A percentile compares a stretch with the other conserved stretches of the same genome.
Conservation (phyloP, 2,329 filamentous ascomycete genomes). For the Ilyonectria sp. region DNA sequence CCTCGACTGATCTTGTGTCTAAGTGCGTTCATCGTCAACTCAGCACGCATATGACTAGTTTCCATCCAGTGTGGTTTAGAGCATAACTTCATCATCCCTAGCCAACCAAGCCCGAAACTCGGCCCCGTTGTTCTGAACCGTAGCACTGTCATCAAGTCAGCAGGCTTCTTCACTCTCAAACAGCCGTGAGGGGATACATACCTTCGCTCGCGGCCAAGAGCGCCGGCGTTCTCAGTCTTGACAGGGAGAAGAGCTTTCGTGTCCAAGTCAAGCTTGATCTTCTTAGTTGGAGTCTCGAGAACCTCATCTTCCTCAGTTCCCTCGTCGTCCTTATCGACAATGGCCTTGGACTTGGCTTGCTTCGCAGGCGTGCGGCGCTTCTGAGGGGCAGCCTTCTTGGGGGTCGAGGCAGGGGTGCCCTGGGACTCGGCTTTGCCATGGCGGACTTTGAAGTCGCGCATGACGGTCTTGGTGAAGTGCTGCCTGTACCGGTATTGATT, state of each 20-base stretch:
- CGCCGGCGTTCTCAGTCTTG: slow-evolving; percentile 38
- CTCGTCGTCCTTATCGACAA: slow-evolving; percentile 33
- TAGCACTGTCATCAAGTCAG: slow-evolving; percentile 35
- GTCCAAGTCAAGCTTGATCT: slow-evolving; percentile 49
- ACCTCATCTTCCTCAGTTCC: slow-evolving; percentile 32
- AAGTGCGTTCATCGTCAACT: neutral
- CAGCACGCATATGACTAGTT: neutral
- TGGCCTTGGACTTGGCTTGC: slow-evolving; percentile 34
- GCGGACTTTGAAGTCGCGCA: slow-evolving; percentile 53
- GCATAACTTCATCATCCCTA: neutral
- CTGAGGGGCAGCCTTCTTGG: slow-evolving; percentile 40
- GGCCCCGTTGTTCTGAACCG: slow-evolving; percentile 21
- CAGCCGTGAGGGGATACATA: slow-evolving; percentile 13
- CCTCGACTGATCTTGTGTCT: too few species aligned
- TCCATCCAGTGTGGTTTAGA: neutral
- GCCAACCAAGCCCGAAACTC: slow-evolving; percentile 37
- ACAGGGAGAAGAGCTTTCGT: slow-evolving; percentile 16
- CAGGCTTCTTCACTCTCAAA: neutral
- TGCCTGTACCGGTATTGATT: slow-evolving; percentile 49
- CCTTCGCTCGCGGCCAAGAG: slow-evolving; percentile 37
- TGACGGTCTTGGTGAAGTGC: slow-evolving; percentile 57
- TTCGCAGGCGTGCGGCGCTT: slow-evolving; percentile 42
- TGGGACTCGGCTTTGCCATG: slow-evolving; percentile 34
- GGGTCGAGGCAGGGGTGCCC: slow-evolving; percentile 24
- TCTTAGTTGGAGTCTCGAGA: slow-evolving; percentile 45